Evolutionary conservation across 345 rosid genomes (phyloP).

Genomic region (Gossypium stocksii): DNA sequence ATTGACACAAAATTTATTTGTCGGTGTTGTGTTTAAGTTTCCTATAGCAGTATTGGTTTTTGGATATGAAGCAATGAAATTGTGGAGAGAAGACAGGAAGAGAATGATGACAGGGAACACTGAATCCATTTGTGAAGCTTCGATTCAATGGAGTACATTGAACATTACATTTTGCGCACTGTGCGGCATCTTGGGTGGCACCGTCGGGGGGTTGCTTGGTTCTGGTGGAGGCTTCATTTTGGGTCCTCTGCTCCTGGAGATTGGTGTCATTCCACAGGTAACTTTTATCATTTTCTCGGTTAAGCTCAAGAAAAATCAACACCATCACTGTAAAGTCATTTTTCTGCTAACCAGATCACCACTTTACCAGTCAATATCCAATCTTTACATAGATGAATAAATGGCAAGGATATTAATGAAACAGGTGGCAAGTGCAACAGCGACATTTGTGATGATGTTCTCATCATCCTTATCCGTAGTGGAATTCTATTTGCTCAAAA

Average conservation of each 20-base stretch:
- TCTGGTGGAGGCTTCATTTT: conserved; percentile 96
- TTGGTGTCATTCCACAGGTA: conserved; percentile 96
- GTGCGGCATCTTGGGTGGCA: conserved; percentile 78
- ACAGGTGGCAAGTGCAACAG: conserved; percentile 95
- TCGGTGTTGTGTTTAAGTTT: conserved; percentile 35
- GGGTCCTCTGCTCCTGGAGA: conserved; percentile 89
- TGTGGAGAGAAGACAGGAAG: conserved; percentile 52
- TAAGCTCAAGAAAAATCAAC: neutral
- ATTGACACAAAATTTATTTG: neutral
- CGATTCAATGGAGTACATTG: conserved; percentile 75
- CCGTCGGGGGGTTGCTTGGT: conserved; percentile 91
- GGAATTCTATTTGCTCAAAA: conserved; percentile 84
- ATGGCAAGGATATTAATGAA: neutral
- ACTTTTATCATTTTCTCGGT: neutral
- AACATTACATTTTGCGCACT: conserved; percentile 75
- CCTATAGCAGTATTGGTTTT: conserved; percentile 61
- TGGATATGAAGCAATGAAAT: conserved; percentile 61
- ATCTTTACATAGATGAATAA: neutral
- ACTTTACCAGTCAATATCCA: neutral
- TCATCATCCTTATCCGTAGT: conserved; percentile 93
- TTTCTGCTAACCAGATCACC: neutral
- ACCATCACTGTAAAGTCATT: neutral
- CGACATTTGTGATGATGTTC: conserved; percentile 96
- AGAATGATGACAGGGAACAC: conserved; percentile 57
- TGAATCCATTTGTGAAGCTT: conserved; percentile 75